These are phyloP conservation scores for Camellia granthamiana DNA, from an alignment of 148 eudicot genomes.

Conservation along the genomic window DNA sequence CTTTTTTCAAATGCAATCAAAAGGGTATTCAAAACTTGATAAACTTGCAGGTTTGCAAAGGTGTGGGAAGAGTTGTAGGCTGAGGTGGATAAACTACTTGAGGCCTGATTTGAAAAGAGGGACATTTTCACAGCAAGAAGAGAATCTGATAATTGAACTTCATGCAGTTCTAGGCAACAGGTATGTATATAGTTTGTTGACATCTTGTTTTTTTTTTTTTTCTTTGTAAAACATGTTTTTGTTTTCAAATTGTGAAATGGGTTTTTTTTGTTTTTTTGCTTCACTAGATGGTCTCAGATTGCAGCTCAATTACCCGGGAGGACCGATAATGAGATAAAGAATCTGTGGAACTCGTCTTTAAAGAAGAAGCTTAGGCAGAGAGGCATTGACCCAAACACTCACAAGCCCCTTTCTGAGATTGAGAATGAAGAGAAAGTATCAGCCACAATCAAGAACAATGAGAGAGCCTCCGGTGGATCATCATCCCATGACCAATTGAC, in stretches of 20 bases:
- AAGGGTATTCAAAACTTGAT: not conserved
- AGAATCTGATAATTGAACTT: constrained; percentile 60
- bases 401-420: constrained; percentile 65
- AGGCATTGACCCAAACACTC: constrained; percentile 91
- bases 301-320: constrained; percentile 90
- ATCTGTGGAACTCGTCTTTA: constrained; percentile 84
- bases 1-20: constrained; percentile 12
- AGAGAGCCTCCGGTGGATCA: constrained; percentile 68
- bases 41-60: constrained; percentile 65
- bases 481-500: not conserved
- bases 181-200: constrained; percentile 18
- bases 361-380: constrained; percentile 86
- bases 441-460: constrained; percentile 26
- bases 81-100: constrained; percentile 77
- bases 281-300: constrained; percentile 86
- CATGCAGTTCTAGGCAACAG: constrained; percentile 74
- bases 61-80: constrained; percentile 94
- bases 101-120: constrained; percentile 84
- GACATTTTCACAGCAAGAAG: constrained; percentile 69
- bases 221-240: not conserved
- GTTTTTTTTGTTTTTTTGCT: not conserved
- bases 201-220: not conserved
- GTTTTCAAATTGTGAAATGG: not conserved
- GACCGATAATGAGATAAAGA: constrained; percentile 92
- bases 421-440: constrained; percentile 44